Evolutionary conservation across 2,329 filamentous ascomycete genomes (phyloP).

Genomic region (Aulographum hederae): DNA sequence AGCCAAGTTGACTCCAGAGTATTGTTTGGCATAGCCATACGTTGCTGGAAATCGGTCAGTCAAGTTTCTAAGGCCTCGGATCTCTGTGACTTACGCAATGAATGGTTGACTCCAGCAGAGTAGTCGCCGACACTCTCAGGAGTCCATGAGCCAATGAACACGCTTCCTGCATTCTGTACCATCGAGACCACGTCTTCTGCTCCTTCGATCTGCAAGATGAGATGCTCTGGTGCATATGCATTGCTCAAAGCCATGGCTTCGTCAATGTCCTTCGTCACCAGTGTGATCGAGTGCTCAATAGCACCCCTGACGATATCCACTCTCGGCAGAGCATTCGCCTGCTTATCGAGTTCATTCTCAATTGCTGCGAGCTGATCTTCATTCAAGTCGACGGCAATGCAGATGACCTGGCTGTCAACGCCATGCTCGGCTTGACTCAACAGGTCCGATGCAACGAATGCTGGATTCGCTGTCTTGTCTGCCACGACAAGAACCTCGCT

Average conservation of each 20-base stretch:
- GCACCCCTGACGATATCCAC: slow-evolving; percentile 85
- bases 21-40: slow-evolving; percentile 96
- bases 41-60: slow-evolving; percentile 69
- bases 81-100: slow-evolving; percentile 68
- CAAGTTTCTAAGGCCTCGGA: neutral
- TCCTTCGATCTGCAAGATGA: slow-evolving; percentile 76
- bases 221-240: slow-evolving; percentile 84
- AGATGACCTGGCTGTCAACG: slow-evolving; percentile 84
- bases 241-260: slow-evolving; percentile 74
- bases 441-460: slow-evolving; percentile 88
- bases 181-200: slow-evolving; percentile 55
- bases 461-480: slow-evolving; percentile 72
- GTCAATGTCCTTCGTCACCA: slow-evolving; percentile 55
- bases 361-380: slow-evolving; percentile 62
- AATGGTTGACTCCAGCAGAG: slow-evolving; percentile 95
- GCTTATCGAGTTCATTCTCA: slow-evolving; percentile 75
- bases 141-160: slow-evolving; percentile 92
- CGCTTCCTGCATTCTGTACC: slow-evolving; percentile 86
- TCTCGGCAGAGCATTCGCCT: slow-evolving; percentile 72
- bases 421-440: slow-evolving; percentile 94
- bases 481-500: slow-evolving; percentile 95
- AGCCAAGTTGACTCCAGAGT: slow-evolving; percentile 88
- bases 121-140: slow-evolving; percentile 97
- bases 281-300: slow-evolving; percentile 80
- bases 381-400: slow-evolving; percentile 65